Percentiles rank a stretch among this genome's conserved stretches.
phyloP scores from a whole-genome alignment of 2,329 filamentous ascomycete genomes.

The Trichophyton simii region DNA sequence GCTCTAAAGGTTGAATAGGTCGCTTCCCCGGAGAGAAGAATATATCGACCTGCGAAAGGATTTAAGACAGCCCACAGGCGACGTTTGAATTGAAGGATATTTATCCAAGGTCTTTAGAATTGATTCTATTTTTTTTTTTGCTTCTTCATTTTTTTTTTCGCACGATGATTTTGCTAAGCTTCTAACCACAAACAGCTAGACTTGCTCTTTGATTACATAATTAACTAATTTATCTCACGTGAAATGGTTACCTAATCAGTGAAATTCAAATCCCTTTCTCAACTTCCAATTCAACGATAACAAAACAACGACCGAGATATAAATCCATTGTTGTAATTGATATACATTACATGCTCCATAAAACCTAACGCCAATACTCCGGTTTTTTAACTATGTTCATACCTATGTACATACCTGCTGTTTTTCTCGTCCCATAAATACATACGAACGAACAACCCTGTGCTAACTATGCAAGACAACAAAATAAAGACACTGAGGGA shows the following conservation, averaged over 20 bases:
- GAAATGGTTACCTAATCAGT: too few species aligned
- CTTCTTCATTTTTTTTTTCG: slow-evolving; percentile 1
- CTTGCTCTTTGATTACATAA: neutral
- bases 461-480: neutral
- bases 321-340: too few species aligned
- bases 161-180: slow-evolving; percentile 1
- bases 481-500: neutral
- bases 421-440: neutral
- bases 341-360: neutral
- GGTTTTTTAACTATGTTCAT: neutral
- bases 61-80: neutral
- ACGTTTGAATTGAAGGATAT: neutral
- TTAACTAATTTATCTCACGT: too few species aligned
- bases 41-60: neutral
- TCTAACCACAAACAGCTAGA: neutral
- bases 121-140: neutral
- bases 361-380: slow-evolving; percentile 1
- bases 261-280: neutral
- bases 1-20: neutral
- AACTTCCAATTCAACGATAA: neutral
- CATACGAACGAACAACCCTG: neutral
- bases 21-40: neutral
- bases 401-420: neutral
- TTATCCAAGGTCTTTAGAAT: neutral
- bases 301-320: neutral